Conservation (phyloP, 345 rosid species). For the Capsella bursapastoris region DNA sequence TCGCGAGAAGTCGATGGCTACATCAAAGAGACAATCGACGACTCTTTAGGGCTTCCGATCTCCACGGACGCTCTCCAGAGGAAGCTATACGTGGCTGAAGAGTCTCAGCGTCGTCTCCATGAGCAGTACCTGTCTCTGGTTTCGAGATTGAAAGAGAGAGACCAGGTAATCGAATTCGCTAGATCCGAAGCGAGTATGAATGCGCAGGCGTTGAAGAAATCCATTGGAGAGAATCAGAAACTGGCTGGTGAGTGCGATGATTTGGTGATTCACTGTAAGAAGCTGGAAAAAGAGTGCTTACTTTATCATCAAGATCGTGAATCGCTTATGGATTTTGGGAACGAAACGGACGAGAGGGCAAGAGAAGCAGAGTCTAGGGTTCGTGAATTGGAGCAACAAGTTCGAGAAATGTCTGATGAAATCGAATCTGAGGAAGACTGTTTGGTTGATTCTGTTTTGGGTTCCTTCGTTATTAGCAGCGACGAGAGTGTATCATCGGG, state of each 20-base stretch:
- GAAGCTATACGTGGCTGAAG: constrained; percentile 63
- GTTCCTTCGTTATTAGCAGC: neutral
- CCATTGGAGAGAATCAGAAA: constrained; percentile 79
- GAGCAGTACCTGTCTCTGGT: constrained; percentile 51
- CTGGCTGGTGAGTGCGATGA: constrained; percentile 69
- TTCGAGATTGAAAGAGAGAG: constrained; percentile 57
- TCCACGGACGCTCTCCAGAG: constrained; percentile 53
- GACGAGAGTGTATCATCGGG: neutral
- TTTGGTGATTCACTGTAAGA: constrained; percentile 69
- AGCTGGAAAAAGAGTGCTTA: constrained; percentile 71
- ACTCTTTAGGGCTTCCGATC: constrained; percentile 64
- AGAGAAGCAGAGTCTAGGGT: constrained; percentile 67
- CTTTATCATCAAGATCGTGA: constrained; percentile 79
- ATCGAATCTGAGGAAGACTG: constrained; percentile 8
- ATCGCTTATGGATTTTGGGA: constrained; percentile 85
- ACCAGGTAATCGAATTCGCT: constrained; percentile 53
- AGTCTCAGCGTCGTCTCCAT: constrained; percentile 59
- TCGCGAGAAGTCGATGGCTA: constrained; percentile 56
- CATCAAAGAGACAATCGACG: constrained; percentile 65
- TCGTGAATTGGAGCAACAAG: constrained; percentile 60
- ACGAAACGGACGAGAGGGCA: constrained; percentile 82
- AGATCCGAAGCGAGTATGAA: constrained; percentile 76
- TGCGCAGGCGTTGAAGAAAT: constrained; percentile 79
- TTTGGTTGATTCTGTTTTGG: constrained; percentile 17
- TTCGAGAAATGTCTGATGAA: constrained; percentile 44